Evolutionary conservation across 1,139 yeast genomes (phyloP), one percentile per base, ranked within the genome.

Genomic region (Kluyveromyces sp.): DNA sequence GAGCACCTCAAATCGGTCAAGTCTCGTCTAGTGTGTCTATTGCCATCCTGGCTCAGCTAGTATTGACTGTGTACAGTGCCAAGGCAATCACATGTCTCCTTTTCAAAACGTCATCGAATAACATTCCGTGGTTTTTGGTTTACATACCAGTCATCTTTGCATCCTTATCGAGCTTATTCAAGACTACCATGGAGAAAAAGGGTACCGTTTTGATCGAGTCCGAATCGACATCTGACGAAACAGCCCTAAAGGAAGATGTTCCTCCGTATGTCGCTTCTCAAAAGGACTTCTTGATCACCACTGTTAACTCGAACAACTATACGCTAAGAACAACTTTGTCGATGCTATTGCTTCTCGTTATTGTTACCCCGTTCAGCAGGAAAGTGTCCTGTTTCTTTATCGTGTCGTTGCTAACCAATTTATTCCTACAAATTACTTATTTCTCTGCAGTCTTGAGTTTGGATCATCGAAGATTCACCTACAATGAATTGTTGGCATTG

Each of bases 391-490:
- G 66, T 10, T 73, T 74, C 53, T 62, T 72, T 2, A 53, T 66
- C 2, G 45, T 72, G 34, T 73, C 81, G 0, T 57, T 83, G 30
- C 35, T 76, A 1, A 61, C 81, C 37, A 88, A 83, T 54, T 79
- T 77, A 53, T 48, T 73, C 3, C 64, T 86, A 41, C 88, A 82
- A 53, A 58, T 78, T 44, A 77, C 90, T 0, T 84, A 72, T 59
- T 75, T 84, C 50, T 69, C 80, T 1, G 81, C 89, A 0, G 77
- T 83, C 0, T 65, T 85, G 21, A 73, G 82, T 30, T 75, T 86
- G 40, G 95, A 87, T 64, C 67, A 82, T 41, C 74, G 79, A 40
- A 71, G 88, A 47, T 63, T 75, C 37, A 89, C 83, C 55, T 68
- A 83, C 25, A 75, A 77, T 7, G 87, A 81, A 50, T 33, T 40